Percentiles rank a stretch among this genome's conserved stretches.
Conservation (phyloP, 768 basidiomycete genomes). For the Panellus pusillus region DNA sequence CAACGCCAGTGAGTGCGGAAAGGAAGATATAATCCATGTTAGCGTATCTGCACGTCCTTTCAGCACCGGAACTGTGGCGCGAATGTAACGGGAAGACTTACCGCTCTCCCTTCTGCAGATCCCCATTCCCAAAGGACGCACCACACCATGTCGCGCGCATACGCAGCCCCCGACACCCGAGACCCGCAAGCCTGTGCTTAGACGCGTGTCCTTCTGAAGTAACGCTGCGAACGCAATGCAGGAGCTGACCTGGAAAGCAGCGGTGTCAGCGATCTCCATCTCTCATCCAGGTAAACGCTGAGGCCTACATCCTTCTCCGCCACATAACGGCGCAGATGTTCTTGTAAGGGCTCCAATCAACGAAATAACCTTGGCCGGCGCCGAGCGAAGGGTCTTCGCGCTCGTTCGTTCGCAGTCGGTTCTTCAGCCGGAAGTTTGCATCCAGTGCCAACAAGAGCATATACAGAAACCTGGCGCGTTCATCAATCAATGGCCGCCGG, state of each 20-base stretch:
- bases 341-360: conserved; percentile 13
- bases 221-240: conserved; percentile 21
- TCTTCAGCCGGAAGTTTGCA: conserved; percentile 24
- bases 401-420: conserved; percentile 7
- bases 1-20: conserved; percentile 4
- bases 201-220: conserved; percentile 18
- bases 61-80: not conserved
- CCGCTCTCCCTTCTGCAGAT: conserved; percentile 27
- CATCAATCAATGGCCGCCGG: too few relatives aligned
- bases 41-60: conserved; percentile 5
- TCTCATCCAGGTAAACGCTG: not conserved
- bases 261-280: too few relatives aligned
- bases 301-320: conserved; percentile 4
- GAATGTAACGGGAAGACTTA: conserved; percentile 1
- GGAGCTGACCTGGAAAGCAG: conserved; percentile 15
- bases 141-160: conserved; percentile 20
- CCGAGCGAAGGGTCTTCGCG: conserved; percentile 19
- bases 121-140: conserved; percentile 21
- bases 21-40: conserved; percentile 22
- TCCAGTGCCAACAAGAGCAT: conserved; percentile 15
- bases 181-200: conserved; percentile 3
- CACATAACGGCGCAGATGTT: conserved; percentile 1
- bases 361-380: conserved; percentile 15
- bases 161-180: conserved; percentile 18
- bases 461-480: too few relatives aligned